Conservation (phyloP, 257 asterid species). For the Fraxinus excelsior region DNA sequence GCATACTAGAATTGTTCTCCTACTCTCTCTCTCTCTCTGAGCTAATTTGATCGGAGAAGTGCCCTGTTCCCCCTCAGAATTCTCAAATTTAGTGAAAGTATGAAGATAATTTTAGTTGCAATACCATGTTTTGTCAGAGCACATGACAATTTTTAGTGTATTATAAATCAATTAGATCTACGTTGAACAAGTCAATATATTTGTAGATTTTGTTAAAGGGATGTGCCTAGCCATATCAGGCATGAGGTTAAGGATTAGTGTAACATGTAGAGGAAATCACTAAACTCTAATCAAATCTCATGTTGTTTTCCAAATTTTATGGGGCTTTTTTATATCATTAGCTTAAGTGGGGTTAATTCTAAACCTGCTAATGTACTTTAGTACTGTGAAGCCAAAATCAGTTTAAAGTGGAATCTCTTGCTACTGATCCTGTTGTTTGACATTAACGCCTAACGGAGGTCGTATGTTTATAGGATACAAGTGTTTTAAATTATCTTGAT, state of each 20-base stretch:
- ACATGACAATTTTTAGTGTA: background rate
- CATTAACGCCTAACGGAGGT: background rate
- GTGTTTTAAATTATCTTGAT: background rate
- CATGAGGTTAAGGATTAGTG: background rate
- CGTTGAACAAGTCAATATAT: background rate
- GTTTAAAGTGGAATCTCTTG: background rate
- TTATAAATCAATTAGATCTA: background rate
- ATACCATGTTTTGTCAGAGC: background rate
- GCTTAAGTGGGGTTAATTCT: background rate
- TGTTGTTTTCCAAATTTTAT: background rate
- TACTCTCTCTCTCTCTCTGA: background rate
- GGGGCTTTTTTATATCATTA: background rate
- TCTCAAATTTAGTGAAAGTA: background rate
- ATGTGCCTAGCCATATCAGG: background rate
- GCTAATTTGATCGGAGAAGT: background rate
- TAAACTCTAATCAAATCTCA: background rate
- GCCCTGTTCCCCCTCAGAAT: background rate
- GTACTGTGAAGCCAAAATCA: background rate
- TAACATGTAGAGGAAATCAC: background rate
- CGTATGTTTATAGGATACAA: conserved; percentile 1
- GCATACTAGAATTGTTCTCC: background rate
- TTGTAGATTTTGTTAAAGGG: background rate
- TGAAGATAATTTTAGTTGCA: background rate
- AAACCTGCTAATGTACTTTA: background rate
- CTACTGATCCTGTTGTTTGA: background rate